Evolutionary conservation across 2,329 filamentous ascomycete genomes (phyloP).

Genomic region (Didymellaceae sp.): DNA sequence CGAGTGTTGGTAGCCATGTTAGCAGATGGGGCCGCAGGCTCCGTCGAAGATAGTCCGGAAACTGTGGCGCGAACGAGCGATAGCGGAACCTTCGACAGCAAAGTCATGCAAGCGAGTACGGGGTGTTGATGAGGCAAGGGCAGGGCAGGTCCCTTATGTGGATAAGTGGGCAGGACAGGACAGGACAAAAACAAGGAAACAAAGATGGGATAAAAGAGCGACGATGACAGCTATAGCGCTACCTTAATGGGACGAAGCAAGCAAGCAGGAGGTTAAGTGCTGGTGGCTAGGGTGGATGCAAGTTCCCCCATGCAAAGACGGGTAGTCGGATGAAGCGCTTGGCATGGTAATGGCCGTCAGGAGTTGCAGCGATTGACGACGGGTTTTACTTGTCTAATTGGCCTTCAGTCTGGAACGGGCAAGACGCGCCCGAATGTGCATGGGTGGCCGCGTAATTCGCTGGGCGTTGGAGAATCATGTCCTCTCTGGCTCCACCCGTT

Average conservation of each 20-base stretch:
- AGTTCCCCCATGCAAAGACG: slow-evolving; percentile 43
- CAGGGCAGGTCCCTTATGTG: slow-evolving; percentile 6
- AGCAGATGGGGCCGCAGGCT: slow-evolving; percentile 16
- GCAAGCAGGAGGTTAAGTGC: slow-evolving; percentile 34
- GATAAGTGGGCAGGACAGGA: slow-evolving; percentile 1
- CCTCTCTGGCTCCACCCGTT: slow-evolving; percentile 29
- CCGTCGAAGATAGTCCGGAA: slow-evolving; percentile 22
- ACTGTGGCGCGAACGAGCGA: slow-evolving; percentile 36
- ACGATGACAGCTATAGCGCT: slow-evolving; percentile 32
- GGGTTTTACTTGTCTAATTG: slow-evolving; percentile 27
- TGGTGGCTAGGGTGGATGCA: slow-evolving; percentile 35
- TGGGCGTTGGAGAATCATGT: slow-evolving; percentile 28
- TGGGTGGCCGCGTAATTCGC: slow-evolving; percentile 39
- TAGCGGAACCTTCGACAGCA: slow-evolving; percentile 33
- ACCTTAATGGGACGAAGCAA: slow-evolving; percentile 27
- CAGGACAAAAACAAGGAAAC: slow-evolving; percentile 16
- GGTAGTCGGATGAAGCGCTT: slow-evolving; percentile 39
- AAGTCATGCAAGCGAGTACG: slow-evolving; percentile 34
- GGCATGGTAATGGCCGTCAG: slow-evolving; percentile 36
- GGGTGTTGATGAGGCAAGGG: slow-evolving; percentile 13
- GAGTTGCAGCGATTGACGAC: slow-evolving; percentile 27
- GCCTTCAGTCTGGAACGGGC: slow-evolving; percentile 26
- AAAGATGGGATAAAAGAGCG: slow-evolving; percentile 25
- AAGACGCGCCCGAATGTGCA: slow-evolving; percentile 30
- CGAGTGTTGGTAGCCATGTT: slow-evolving; percentile 40